Evolutionary conservation across 441 rosid genomes (phyloP).

Genomic region (Corymbia citriodora): DNA sequence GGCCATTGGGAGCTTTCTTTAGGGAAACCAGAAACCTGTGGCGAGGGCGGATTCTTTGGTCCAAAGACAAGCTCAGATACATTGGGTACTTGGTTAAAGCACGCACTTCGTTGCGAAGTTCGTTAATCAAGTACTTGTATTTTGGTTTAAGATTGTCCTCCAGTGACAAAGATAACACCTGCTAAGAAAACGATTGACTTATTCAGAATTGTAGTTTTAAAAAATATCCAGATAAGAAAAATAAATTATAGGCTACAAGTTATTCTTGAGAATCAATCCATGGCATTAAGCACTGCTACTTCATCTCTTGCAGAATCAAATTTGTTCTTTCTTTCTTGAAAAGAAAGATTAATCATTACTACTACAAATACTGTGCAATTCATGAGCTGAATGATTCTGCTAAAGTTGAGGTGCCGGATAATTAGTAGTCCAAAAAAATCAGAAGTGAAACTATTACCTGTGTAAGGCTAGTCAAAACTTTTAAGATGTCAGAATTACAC

Average conservation of each 20-base stretch:
- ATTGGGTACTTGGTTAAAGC: slow-evolving; percentile 81
- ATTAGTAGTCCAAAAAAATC: not conserved
- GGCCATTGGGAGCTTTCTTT: slow-evolving; percentile 90
- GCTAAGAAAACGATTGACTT: not conserved
- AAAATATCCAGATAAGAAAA: not conserved
- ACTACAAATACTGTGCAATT: not conserved
- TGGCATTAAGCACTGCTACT: not conserved
- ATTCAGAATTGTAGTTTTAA: not conserved
- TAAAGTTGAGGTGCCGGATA: not conserved
- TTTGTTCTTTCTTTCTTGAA: not conserved
- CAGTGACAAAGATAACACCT: slow-evolving; percentile 88
- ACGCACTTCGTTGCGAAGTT: slow-evolving; percentile 70
- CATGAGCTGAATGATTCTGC: not conserved
- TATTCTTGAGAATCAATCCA: not conserved
- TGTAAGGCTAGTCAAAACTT: slow-evolving; percentile 90
- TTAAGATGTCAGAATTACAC: slow-evolving; percentile 73
- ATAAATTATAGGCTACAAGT: not conserved
- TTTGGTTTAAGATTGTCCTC: slow-evolving; percentile 95
- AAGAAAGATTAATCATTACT: not conserved
- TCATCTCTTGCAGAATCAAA: not conserved
- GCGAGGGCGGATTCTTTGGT: slow-evolving; percentile 96
- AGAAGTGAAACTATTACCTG: slow-evolving; percentile 44
- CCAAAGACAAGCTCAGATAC: slow-evolving; percentile 87
- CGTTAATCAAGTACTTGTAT: slow-evolving; percentile 80
- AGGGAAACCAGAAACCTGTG: slow-evolving; percentile 80